These are phyloP conservation scores for Linnemannia exigua DNA, from an alignment of 192 early-diverging fungal genomes.

Conservation along the genomic window DNA sequence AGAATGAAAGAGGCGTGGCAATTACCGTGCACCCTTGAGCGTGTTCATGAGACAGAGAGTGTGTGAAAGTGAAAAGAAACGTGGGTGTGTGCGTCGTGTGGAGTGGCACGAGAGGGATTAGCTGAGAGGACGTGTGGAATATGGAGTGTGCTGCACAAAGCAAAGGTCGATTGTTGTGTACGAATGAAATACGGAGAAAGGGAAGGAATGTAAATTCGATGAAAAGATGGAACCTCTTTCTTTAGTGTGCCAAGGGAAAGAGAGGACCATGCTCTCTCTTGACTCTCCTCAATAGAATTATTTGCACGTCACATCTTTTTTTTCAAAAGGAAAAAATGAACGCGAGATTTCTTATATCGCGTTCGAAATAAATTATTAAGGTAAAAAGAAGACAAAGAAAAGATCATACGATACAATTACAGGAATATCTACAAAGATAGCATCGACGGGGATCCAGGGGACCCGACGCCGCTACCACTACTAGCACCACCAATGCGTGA, in stretches of 20 bases:
- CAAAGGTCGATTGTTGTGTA: not conserved
- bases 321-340: too few relatives aligned
- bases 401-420: not conserved
- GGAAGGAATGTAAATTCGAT: not conserved
- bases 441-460: not conserved
- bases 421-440: not conserved
- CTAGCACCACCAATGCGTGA: not conserved
- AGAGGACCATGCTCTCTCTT: not conserved
- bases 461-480: constrained; percentile 1
- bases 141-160: not conserved
- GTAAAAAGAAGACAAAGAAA: not conserved
- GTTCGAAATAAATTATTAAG: not conserved
- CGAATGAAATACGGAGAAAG: not conserved
- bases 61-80: not conserved
- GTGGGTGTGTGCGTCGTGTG: not conserved
- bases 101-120: not conserved
- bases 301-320: too few relatives aligned
- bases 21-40: constrained; percentile 50
- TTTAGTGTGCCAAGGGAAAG: not conserved
- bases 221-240: not conserved
- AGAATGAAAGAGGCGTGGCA: not conserved
- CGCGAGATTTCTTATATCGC: too few relatives aligned
- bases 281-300: not conserved
- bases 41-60: constrained; percentile 38
- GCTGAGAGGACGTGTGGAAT: not conserved